Conservation (phyloP, 495 filamentous ascomycete species). For the Aspergillus haitiensis region DNA sequence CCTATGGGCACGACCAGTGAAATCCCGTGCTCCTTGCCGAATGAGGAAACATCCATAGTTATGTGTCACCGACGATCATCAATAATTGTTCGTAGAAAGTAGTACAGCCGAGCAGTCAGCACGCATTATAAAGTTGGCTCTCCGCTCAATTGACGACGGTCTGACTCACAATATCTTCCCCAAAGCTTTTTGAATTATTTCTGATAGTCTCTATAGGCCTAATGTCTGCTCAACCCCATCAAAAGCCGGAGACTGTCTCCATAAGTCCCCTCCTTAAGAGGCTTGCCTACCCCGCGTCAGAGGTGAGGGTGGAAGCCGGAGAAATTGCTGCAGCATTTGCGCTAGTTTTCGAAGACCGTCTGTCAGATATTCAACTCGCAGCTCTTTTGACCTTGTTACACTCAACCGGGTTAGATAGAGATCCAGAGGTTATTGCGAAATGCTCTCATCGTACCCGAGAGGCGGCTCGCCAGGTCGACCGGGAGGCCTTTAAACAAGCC, state of each 20-base stretch:
- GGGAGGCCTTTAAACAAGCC: constrained; percentile 54
- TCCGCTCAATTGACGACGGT: neutral
- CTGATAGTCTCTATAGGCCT: neutral
- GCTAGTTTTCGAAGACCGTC: constrained; percentile 79
- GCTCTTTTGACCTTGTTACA: constrained; percentile 85
- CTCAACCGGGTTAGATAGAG: constrained; percentile 76
- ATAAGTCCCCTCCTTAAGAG: constrained; percentile 80
- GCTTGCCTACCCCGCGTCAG: constrained; percentile 66
- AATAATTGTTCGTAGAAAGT: constrained; percentile 2
- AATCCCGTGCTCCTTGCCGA: neutral
- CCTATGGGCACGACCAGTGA: neutral
- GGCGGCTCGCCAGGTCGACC: constrained; percentile 67
- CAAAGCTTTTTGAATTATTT: neutral
- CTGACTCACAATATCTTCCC: neutral
- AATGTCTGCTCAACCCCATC: constrained; percentile 26
- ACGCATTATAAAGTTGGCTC: constrained; percentile 10
- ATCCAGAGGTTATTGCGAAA: constrained; percentile 76
- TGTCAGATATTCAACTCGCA: constrained; percentile 80
- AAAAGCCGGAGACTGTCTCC: constrained; percentile 53
- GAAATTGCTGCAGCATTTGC: constrained; percentile 87
- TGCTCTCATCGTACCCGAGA: constrained; percentile 69
- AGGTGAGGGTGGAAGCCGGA: constrained; percentile 61
- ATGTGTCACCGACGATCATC: constrained; percentile 17
- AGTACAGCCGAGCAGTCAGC: neutral
- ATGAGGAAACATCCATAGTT: neutral